Evolutionary conservation across 1,284 basidiomycete genomes (phyloP).

Genomic region (Ceratobasidium sp.): DNA sequence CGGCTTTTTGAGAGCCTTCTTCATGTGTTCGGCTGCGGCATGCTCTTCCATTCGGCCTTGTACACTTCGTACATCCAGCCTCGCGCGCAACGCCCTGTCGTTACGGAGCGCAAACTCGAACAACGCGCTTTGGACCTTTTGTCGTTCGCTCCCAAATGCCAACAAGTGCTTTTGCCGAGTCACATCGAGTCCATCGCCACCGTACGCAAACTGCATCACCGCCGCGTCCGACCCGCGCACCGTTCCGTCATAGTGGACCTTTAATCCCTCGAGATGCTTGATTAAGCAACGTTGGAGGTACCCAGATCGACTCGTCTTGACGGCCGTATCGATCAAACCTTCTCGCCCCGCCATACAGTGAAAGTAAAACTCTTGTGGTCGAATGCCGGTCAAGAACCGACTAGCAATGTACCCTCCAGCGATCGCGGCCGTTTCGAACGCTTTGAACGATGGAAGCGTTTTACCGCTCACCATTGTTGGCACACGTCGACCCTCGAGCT

Average conservation of each 20-base stretch:
- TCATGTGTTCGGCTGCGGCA: conserved; percentile 84
- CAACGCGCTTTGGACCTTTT: conserved; percentile 67
- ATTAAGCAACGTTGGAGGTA: conserved; percentile 98
- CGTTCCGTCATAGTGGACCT: conserved; percentile 98
- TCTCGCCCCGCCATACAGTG: conserved; percentile 99
- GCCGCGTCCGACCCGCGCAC: conserved; percentile 95
- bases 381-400: conserved; percentile 98
- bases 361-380: conserved; percentile 99
- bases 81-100: conserved; percentile 73
- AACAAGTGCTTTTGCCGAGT: conserved; percentile 91
- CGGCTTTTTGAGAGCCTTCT: conserved; percentile 87
- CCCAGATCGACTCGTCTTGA: conserved; percentile 98
- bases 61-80: conserved; percentile 25
- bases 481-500: conserved; percentile 97
- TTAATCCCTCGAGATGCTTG: conserved; percentile 97
- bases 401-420: conserved; percentile 99
- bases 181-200: conserved; percentile 96
- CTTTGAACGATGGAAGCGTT: conserved; percentile 95
- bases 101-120: conserved; percentile 96
- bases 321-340: conserved; percentile 98
- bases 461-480: conserved; percentile 99
- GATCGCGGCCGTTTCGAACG: conserved; percentile 96
- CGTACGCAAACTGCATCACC: conserved; percentile 96
- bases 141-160: conserved; percentile 31
- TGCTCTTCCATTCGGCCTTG: conserved; percentile 69